phyloP scores from a whole-genome alignment of 306 rosid genomes.

The Ormosia semicastrata region DNA sequence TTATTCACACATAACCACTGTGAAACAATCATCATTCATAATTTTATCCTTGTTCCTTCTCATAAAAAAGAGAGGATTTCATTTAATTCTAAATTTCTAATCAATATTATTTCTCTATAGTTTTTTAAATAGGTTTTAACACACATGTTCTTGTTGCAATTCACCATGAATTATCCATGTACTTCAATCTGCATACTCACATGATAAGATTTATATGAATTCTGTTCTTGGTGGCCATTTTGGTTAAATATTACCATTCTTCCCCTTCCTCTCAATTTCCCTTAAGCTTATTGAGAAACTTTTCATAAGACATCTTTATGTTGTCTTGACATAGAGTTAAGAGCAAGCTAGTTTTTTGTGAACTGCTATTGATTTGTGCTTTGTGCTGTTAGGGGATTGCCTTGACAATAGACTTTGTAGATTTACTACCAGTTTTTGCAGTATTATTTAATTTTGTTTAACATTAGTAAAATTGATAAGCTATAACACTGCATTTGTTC shows the following conservation, averaged over 20 bases:
- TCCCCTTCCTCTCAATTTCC: background rate
- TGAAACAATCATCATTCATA: background rate
- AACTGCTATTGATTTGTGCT: background rate
- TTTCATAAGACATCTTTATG: background rate
- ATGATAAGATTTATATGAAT: background rate
- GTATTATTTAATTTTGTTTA: background rate
- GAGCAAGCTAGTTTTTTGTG: constrained; percentile 9
- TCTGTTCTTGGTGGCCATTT: background rate
- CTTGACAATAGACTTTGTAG: background rate
- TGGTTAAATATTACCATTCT: background rate
- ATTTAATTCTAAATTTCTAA: background rate
- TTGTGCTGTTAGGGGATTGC: constrained; percentile 1
- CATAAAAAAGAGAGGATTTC: background rate
- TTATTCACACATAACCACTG: background rate
- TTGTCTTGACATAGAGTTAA: constrained; percentile 7
- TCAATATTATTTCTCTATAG: background rate
- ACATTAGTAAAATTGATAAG: background rate
- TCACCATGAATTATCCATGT: background rate
- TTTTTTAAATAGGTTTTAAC: background rate
- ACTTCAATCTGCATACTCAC: background rate
- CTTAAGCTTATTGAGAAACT: background rate
- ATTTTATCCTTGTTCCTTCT: constrained; percentile 23
- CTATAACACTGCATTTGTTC: background rate
- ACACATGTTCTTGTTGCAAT: background rate
- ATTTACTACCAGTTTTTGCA: background rate